Percentiles rank a stretch among this genome's conserved stretches.
Conservation (phyloP, 345 rosid genomes). For the Arabis hirsuta region DNA sequence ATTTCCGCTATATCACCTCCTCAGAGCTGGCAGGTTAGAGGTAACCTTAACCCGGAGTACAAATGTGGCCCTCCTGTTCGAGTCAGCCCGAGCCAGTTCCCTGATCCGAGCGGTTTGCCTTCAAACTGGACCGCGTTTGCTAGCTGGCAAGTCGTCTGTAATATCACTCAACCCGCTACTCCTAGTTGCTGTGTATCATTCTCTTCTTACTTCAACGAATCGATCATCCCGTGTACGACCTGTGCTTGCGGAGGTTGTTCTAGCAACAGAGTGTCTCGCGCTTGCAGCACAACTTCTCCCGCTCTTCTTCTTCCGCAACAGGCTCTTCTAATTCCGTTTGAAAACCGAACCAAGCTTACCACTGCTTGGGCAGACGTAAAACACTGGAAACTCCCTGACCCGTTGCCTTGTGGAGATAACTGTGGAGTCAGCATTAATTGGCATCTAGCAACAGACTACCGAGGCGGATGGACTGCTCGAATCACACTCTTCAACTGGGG, state of each 20-base stretch:
- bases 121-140: slow-evolving; percentile 68
- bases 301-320: slow-evolving; percentile 79
- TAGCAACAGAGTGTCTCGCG: slow-evolving; percentile 50
- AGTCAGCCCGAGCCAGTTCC: slow-evolving; percentile 79
- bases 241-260: slow-evolving; percentile 87
- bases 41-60: slow-evolving; percentile 82
- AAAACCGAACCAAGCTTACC: slow-evolving; percentile 68
- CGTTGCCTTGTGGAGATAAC: slow-evolving; percentile 86
- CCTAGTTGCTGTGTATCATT: slow-evolving; percentile 92
- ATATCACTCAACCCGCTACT: slow-evolving; percentile 68
- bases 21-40: slow-evolving; percentile 82
- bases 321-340: slow-evolving; percentile 87
- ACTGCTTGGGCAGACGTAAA: slow-evolving; percentile 73
- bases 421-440: slow-evolving; percentile 95
- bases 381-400: slow-evolving; percentile 62
- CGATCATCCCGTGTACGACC: slow-evolving; percentile 79
- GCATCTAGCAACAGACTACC: slow-evolving; percentile 79
- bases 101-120: slow-evolving; percentile 72
- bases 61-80: slow-evolving; percentile 82
- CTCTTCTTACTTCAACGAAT: slow-evolving; percentile 90
- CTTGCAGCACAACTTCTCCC: slow-evolving; percentile 74
- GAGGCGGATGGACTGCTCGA: slow-evolving; percentile 84
- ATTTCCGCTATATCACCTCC: slow-evolving; percentile 73
- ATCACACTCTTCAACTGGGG: slow-evolving; percentile 96
- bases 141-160: slow-evolving; percentile 98